Conservation (phyloP, 805 yeast genomes). For the Metschnikowia baotianmanensis region DNA sequence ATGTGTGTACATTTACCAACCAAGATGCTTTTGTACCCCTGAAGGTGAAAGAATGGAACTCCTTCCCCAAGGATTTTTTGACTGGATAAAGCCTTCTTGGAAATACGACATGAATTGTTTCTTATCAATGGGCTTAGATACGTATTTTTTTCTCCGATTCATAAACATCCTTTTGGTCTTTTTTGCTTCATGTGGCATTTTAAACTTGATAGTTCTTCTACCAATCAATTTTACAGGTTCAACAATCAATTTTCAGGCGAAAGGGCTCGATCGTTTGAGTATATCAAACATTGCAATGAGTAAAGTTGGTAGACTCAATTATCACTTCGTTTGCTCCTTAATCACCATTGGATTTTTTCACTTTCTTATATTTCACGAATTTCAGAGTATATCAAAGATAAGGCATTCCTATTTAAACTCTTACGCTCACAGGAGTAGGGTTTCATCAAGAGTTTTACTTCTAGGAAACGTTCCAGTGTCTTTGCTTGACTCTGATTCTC, state of each 20-base stretch:
- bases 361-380: slow-evolving; percentile 52
- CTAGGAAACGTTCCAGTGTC: slow-evolving; percentile 46
- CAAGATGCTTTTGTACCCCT: slow-evolving; percentile 47
- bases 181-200: slow-evolving; percentile 49
- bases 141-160: slow-evolving; percentile 69
- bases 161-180: slow-evolving; percentile 49
- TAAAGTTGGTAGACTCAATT: slow-evolving; percentile 49
- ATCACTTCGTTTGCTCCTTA: slow-evolving; percentile 62
- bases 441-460: slow-evolving; percentile 34
- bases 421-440: slow-evolving; percentile 22
- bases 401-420: slow-evolving; percentile 43
- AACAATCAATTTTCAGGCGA: slow-evolving; percentile 24
- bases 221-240: slow-evolving; percentile 59
- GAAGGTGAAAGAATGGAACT: slow-evolving; percentile 36
- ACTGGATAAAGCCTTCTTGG: slow-evolving; percentile 54
- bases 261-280: slow-evolving; percentile 67
- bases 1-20: slow-evolving; percentile 49
- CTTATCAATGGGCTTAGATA: slow-evolving; percentile 61
- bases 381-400: slow-evolving; percentile 48
- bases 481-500: slow-evolving; percentile 23
- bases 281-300: slow-evolving; percentile 63
- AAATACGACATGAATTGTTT: slow-evolving; percentile 42
- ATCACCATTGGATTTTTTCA: slow-evolving; percentile 58
- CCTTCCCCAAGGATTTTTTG: slow-evolving; percentile 43
- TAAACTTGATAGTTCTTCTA: slow-evolving; percentile 57